phyloP scores from a whole-genome alignment of 2,329 filamentous ascomycete genomes.

The Blastomyces gilchristii region DNA sequence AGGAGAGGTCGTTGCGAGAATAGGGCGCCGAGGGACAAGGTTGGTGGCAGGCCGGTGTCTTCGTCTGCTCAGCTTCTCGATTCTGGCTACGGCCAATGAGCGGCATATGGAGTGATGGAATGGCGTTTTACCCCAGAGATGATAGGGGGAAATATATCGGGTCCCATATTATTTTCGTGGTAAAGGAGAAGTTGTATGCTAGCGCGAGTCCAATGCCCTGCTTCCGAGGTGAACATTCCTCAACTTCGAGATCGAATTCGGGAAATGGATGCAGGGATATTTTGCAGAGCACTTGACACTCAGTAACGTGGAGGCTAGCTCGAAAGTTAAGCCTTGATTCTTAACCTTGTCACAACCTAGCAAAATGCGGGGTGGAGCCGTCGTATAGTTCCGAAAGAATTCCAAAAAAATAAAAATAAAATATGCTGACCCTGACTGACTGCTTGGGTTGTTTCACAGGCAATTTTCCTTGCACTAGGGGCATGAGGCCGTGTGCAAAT shows the following conservation, averaged over 20 bases:
- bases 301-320: not conserved
- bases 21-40: not conserved
- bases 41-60: not conserved
- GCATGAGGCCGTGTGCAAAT: not conserved
- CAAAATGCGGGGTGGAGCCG: no score
- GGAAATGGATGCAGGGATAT: not conserved
- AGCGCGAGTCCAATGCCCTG: not conserved
- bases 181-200: not conserved
- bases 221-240: not conserved
- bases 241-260: not conserved
- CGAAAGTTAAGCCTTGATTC: not conserved
- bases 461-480: not conserved
- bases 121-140: not conserved
- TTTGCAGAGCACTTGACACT: not conserved
- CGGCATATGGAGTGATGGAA: not conserved
- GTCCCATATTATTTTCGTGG: not conserved
- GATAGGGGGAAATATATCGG: not conserved
- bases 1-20: not conserved
- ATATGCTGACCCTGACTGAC: not conserved
- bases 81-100: not conserved
- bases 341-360: not conserved
- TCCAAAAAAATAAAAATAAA: no score
- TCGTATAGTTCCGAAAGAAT: no score
- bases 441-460: not conserved
- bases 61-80: not conserved